Conservation (phyloP, 495 filamentous ascomycete species). For the Sphaerosporella brunnea region DNA sequence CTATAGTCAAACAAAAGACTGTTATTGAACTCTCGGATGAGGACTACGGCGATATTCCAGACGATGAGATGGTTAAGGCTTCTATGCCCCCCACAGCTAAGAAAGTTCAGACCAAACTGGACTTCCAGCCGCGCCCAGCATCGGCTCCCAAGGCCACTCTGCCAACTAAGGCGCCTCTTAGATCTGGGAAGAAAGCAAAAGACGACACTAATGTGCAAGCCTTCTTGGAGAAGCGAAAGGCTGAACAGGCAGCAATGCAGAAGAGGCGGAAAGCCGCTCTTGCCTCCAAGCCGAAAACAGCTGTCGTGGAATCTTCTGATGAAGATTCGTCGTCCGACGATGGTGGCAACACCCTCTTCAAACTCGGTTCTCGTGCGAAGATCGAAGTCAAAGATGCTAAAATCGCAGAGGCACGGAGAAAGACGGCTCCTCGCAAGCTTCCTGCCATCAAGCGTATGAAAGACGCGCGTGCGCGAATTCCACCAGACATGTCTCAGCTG, state of each 20-base stretch:
- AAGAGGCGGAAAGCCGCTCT: constrained; percentile 17
- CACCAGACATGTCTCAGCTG: constrained; percentile 69
- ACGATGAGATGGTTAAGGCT: constrained; percentile 16
- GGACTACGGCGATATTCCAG: constrained; percentile 20
- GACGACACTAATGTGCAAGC: constrained; percentile 11
- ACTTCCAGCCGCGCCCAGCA: background rate
- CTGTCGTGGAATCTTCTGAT: constrained; percentile 7
- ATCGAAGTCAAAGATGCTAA: constrained; percentile 11
- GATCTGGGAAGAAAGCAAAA: constrained; percentile 5
- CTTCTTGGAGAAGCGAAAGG: constrained; percentile 21
- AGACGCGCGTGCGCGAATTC: constrained; percentile 82
- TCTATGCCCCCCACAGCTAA: background rate
- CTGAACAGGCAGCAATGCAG: constrained; percentile 17
- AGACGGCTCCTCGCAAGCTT: constrained; percentile 28
- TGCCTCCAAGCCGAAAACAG: constrained; percentile 7
- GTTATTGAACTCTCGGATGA: constrained; percentile 22
- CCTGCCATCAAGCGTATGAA: constrained; percentile 39
- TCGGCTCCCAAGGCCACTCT: background rate
- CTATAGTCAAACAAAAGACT: constrained; percentile 12
- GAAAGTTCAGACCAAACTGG: constrained; percentile 1
- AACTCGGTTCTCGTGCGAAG: constrained; percentile 19
- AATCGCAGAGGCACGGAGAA: constrained; percentile 1
- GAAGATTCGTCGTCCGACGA: constrained; percentile 20
- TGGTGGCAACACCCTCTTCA: constrained; percentile 18
- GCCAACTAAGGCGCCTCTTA: background rate